Base-by-base conservation (phyloP, 306 rosid genomes). In the Prunus campanulata region DNA sequence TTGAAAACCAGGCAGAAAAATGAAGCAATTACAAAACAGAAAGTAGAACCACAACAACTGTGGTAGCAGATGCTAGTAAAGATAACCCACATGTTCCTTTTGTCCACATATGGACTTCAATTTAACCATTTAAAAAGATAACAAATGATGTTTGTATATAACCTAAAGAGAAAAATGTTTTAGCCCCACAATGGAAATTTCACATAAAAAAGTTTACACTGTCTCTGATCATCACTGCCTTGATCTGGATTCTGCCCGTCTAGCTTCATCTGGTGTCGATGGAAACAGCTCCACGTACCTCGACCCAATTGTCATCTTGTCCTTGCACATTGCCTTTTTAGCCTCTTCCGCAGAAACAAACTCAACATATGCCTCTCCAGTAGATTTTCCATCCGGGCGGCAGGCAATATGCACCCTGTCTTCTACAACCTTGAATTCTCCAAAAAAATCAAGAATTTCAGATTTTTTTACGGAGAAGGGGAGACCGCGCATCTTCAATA, bases 261-360 rank as follows among this genome's bases (percentile, higher is more conserved):
- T 86, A 16, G 98, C 98, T 86, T 96, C 99, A 81, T 89, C 97
- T 22, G 92, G 89, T 69, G 99, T 96, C 25, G 99, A 96, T 55
- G 99, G 99, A 77, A 96, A 96, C 88, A 96, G 87, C 87, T 96
- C 99, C 83, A 92, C 98, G 68, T 96, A 96, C 90, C 99, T 92
- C 50, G 99, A 92, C 52, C 99, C 99, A 25, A 96, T 96, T 42
- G 92, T 92, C 98, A 91, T 96, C 90, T 96, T 96, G 83, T 96
- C 99, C 87, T 87, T 96, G 87, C 85, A 62, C 98, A 96, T 96
- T 24, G 99, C 98, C 68, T 79, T 87, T 87, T 89, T 92, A 6
- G 99, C 99, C 87, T 96, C 98, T 8, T 91, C 99, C 8, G 79
- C 77, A 24, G 99, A 91, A 16, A 78, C 83, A 85, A 96, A 96